A percentile compares a stretch with the other conserved stretches of the same genome.
These are phyloP conservation scores for Chlamydomonas schloesseri DNA, from an alignment of 139 green algal species.

Conservation along the genomic window DNA sequence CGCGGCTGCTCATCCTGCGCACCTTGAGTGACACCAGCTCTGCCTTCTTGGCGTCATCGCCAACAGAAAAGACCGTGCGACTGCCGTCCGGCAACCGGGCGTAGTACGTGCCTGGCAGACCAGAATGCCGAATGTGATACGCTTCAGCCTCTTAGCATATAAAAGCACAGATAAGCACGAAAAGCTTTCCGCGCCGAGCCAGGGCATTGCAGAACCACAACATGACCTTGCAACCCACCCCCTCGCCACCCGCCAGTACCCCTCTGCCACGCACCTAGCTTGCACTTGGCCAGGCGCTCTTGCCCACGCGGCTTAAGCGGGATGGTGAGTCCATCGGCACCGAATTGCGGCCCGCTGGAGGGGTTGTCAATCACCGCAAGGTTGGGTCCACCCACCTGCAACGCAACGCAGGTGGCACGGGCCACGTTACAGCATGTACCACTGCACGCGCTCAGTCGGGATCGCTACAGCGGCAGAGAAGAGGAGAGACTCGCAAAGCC, in stretches of 20 bases:
- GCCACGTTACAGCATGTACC: no score
- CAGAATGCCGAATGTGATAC: no score
- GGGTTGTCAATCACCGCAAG: constrained; percentile 72
- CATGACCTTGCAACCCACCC: no score
- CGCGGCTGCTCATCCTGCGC: not conserved
- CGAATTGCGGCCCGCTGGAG: constrained; percentile 71
- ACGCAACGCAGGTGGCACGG: no score
- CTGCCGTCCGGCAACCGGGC: constrained; percentile 57
- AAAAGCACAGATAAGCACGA: no score
- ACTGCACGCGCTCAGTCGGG: no score
- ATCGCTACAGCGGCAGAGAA: no score
- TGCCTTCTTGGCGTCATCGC: constrained; percentile 54
- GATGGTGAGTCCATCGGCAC: constrained; percentile 78
- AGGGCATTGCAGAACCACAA: no score
- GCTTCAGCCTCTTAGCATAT: no score
- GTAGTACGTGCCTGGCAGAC: constrained; percentile 66
- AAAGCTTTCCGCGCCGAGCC: no score
- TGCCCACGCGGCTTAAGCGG: constrained; percentile 56
- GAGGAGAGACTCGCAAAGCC: no score
- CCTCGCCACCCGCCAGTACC: not conserved
- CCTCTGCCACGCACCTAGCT: constrained; percentile 54
- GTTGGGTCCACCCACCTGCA: constrained; percentile 41
- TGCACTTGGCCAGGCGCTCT: constrained; percentile 58
- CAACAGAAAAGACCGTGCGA: constrained; percentile 66
- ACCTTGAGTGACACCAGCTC: constrained; percentile 61